A percentile compares a stretch with the other conserved stretches of the same genome.
Evolutionary conservation across 345 rosid genomes (phyloP).

Genomic region (Kernera saxatilis): DNA sequence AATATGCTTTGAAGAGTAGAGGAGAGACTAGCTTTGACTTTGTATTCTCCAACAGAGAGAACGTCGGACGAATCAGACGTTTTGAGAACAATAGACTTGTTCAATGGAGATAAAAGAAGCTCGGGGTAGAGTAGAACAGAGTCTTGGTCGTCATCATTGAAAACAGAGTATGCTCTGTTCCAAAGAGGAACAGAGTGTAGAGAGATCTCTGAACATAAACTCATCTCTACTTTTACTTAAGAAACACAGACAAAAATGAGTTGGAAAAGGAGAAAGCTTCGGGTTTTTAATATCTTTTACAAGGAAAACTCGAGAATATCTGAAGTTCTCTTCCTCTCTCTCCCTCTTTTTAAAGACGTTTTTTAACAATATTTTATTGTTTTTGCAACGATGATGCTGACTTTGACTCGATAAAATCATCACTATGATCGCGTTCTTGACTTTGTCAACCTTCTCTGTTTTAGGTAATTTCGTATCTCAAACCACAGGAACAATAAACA

Average conservation of each 20-base stretch:
- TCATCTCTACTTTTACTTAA: conserved; percentile 2
- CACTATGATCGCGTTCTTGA: conserved; percentile 16
- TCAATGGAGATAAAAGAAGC: conserved; percentile 15
- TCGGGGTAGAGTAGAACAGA: conserved; percentile 21
- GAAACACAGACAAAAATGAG: not conserved
- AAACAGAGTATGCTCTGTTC: conserved; percentile 10
- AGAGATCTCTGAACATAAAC: conserved; percentile 18
- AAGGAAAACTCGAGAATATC: not conserved
- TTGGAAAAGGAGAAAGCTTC: not conserved
- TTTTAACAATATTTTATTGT: not conserved
- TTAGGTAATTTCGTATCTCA: not conserved
- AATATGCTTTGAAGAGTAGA: conserved; percentile 22
- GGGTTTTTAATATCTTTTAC: not conserved
- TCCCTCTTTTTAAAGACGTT: not conserved
- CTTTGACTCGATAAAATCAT: conserved; percentile 15
- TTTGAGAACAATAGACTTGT: conserved; percentile 7
- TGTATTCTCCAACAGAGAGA: conserved; percentile 19
- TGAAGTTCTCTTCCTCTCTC: not conserved
- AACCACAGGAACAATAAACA: not conserved
- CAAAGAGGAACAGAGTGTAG: conserved; percentile 1
- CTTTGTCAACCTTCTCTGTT: conserved; percentile 15
- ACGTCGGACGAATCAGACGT: not conserved
- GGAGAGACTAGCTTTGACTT: conserved; percentile 15
- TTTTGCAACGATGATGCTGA: conserved; percentile 5
- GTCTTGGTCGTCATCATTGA: not conserved